Conservation (phyloP, 345 rosid species). For the Fremontodendron californicum region DNA sequence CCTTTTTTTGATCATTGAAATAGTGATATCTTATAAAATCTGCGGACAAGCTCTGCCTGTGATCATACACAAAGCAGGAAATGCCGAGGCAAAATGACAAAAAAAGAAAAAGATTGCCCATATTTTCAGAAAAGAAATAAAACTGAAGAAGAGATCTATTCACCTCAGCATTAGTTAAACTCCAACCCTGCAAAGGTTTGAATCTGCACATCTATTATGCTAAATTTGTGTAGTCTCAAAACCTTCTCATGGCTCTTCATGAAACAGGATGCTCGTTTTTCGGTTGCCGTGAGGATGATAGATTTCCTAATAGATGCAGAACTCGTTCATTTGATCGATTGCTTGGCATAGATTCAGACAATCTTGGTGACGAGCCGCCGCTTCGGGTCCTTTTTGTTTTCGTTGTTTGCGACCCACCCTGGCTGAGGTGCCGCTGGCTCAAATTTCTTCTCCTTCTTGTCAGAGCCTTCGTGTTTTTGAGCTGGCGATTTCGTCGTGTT, state of each 20-base stretch:
- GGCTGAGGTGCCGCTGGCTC: too few relatives aligned
- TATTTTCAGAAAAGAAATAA: slow-evolving; percentile 10
- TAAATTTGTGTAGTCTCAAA: not conserved
- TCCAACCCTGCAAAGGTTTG: not conserved
- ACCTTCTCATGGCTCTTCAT: not conserved
- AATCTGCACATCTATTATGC: not conserved
- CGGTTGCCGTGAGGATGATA: not conserved
- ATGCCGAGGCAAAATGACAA: slow-evolving; percentile 3
- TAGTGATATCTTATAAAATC: not conserved
- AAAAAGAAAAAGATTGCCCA: not conserved
- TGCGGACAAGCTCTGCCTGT: not conserved
- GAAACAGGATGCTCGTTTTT: not conserved
- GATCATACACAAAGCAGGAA: not conserved
- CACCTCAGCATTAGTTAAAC: not conserved
- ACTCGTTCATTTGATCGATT: slow-evolving; percentile 10
- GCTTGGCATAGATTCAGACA: slow-evolving; percentile 4
- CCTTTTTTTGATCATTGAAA: too few relatives aligned
- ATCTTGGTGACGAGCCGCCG: too few relatives aligned
- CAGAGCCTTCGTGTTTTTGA: too few relatives aligned
- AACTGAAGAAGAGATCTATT: not conserved
- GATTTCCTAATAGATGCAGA: not conserved
- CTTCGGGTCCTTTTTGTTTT: too few relatives aligned
- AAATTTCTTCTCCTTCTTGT: too few relatives aligned
- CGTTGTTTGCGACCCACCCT: too few relatives aligned
- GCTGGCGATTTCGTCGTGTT: too few relatives aligned